Evolutionary conservation across 352 stramenopile species (phyloP).

Genomic region (Globisporangium uncinulatum): DNA sequence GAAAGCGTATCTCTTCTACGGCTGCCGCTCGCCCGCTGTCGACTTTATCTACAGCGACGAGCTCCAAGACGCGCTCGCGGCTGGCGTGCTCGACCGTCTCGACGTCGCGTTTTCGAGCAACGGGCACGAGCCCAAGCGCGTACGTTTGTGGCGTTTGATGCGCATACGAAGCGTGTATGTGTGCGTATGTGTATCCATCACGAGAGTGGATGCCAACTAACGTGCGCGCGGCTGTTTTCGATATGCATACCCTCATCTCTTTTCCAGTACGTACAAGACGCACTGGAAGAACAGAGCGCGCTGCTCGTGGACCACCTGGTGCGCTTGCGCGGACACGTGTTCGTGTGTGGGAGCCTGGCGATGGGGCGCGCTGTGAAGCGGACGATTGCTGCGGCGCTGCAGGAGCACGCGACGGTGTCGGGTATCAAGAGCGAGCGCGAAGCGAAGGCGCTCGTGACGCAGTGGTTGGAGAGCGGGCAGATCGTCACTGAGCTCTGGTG

Average conservation of each 20-base stretch:
- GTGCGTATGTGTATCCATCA: slow-evolving; percentile 4
- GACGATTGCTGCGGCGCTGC: slow-evolving; percentile 40
- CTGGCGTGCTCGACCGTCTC: slow-evolving; percentile 42
- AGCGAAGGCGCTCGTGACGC: slow-evolving; percentile 39
- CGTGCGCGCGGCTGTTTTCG: slow-evolving; percentile 3
- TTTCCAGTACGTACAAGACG: slow-evolving; percentile 69
- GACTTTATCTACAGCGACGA: slow-evolving; percentile 76
- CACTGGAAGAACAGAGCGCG: slow-evolving; percentile 43
- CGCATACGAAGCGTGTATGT: no score
- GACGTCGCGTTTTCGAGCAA: slow-evolving; percentile 59
- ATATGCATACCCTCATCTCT: not conserved
- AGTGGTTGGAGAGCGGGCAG: slow-evolving; percentile 31
- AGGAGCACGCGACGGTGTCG: slow-evolving; percentile 32
- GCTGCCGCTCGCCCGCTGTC: slow-evolving; percentile 45
- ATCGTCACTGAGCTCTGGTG: slow-evolving; percentile 78
- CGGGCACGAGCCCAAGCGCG: slow-evolving; percentile 29
- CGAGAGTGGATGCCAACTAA: not conserved
- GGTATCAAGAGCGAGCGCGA: slow-evolving; percentile 24
- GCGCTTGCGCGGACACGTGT: slow-evolving; percentile 53
- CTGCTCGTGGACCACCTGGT: slow-evolving; percentile 56
- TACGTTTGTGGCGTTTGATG: no score
- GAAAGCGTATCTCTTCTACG: slow-evolving; percentile 71
- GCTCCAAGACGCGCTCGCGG: slow-evolving; percentile 30
- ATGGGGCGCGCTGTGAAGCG: slow-evolving; percentile 79
- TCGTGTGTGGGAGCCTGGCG: slow-evolving; percentile 67